phyloP scores from a whole-genome alignment of 2,329 filamentous ascomycete genomes.

The Parastagonospora nodorum region DNA sequence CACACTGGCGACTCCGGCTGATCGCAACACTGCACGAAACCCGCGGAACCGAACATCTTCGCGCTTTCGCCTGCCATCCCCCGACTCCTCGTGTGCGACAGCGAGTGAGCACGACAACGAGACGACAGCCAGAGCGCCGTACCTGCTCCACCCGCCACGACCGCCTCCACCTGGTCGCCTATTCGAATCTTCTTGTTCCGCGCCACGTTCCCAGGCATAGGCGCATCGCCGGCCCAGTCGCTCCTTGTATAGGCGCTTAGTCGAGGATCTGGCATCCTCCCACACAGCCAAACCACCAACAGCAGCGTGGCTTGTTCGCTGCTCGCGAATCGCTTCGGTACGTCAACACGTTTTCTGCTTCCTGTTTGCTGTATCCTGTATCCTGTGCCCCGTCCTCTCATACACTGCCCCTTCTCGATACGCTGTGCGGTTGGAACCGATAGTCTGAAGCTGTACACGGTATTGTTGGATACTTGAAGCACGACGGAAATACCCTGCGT shows the following conservation, averaged over 20 bases:
- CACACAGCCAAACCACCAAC: slow-evolving; percentile 33
- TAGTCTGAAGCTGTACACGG: no score
- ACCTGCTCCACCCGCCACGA: not conserved
- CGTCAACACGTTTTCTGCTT: slow-evolving; percentile 28
- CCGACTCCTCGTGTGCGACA: not conserved
- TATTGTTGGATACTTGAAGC: no score
- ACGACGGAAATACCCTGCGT: no score
- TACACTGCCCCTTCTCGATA: no score
- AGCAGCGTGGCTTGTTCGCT: slow-evolving; percentile 18
- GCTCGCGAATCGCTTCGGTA: slow-evolving; percentile 38
- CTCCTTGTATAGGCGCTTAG: slow-evolving; percentile 48
- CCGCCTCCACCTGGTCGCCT: slow-evolving; percentile 4
- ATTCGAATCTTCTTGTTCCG: slow-evolving; percentile 23
- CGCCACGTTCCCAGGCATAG: slow-evolving; percentile 31
- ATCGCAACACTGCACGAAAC: not conserved
- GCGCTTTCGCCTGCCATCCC: not conserved
- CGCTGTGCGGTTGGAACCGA: no score
- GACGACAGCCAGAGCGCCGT: not conserved
- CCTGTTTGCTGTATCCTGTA: slow-evolving; percentile 12
- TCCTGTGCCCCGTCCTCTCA: not conserved
- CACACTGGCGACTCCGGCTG: slow-evolving; percentile 5
- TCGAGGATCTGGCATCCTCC: slow-evolving; percentile 51
- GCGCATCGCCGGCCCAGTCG: slow-evolving; percentile 44
- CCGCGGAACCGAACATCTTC: not conserved
- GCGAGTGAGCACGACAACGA: not conserved